These are phyloP conservation scores for Apiotrichum laibachii DNA, from an alignment of 1,284 basidiomycete genomes.

Conservation along the genomic window DNA sequence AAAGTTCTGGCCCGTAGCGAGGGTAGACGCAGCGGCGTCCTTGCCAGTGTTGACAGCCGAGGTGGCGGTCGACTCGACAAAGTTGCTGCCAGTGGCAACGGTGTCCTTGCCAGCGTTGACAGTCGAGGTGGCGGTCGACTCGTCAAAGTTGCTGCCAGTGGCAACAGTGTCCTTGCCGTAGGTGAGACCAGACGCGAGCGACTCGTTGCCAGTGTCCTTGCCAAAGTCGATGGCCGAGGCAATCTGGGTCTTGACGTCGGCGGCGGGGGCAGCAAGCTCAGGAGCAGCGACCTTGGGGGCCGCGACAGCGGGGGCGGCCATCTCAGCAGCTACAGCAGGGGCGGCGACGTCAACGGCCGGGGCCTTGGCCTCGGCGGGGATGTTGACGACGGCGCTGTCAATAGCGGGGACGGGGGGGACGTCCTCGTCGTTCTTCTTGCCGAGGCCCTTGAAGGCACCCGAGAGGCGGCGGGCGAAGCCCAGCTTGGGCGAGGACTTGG, in stretches of 20 bases:
- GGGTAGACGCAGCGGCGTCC: not conserved
- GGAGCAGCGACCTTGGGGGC: conserved; percentile 1
- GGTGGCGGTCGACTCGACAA: not conserved
- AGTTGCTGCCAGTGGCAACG: not conserved
- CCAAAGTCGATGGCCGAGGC: not conserved
- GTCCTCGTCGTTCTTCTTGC: conserved; percentile 1
- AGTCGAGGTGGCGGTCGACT: not conserved
- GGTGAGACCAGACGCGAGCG: not conserved
- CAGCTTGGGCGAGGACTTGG: not conserved
- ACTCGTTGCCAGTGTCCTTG: conserved; percentile 8
- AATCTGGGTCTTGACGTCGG: conserved; percentile 7
- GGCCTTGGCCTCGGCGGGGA: not conserved
- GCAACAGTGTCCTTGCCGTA: conserved; percentile 2
- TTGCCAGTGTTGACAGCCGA: not conserved
- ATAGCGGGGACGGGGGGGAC: not conserved
- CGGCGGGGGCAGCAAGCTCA: not conserved
- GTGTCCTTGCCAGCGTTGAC: not conserved
- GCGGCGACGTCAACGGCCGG: not conserved
- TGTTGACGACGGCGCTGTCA: not conserved
- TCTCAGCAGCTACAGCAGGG: not conserved
- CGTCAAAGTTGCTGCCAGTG: not conserved
- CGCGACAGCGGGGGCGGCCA: not conserved
- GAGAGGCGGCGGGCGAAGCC: conserved; percentile 9
- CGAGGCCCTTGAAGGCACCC: conserved; percentile 7
- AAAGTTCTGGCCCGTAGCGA: conserved; percentile 1